Conservation (phyloP, 768 basidiomycete species). For the Collybia nuda region DNA sequence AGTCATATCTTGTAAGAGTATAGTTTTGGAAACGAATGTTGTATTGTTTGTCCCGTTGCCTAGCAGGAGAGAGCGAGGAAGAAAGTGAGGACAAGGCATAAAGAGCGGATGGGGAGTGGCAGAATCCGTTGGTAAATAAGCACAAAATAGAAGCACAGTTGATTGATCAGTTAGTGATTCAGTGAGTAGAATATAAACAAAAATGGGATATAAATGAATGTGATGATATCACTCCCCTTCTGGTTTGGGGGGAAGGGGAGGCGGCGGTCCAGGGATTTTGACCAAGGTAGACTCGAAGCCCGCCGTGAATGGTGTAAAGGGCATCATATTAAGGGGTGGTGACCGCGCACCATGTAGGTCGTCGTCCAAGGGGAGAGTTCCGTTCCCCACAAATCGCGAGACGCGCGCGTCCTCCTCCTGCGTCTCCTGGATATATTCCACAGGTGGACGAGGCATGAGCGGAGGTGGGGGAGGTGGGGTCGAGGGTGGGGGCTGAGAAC, state of each 20-base stretch:
- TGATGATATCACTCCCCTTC: slow-evolving; percentile 20
- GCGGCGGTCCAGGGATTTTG: slow-evolving; percentile 30
- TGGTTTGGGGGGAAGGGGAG: slow-evolving; percentile 33
- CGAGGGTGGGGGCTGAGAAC: slow-evolving; percentile 2
- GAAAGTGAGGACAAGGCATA: neutral
- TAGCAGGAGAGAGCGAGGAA: neutral
- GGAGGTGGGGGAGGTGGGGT: slow-evolving; percentile 58
- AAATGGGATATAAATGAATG: too few relatives aligned
- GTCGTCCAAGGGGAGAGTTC: slow-evolving; percentile 18
- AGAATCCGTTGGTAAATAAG: neutral
- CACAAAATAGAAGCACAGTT: neutral
- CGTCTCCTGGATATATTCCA: slow-evolving; percentile 80
- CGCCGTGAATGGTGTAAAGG: slow-evolving; percentile 48
- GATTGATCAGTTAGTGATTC: too few relatives aligned
- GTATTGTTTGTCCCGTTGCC: neutral
- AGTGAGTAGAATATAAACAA: too few relatives aligned
- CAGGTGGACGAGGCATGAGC: slow-evolving; percentile 73
- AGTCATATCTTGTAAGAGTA: slow-evolving; percentile 15
- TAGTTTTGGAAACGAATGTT: slow-evolving; percentile 12
- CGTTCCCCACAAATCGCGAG: slow-evolving; percentile 37
- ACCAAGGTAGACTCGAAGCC: slow-evolving; percentile 29
- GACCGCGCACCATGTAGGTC: slow-evolving; percentile 1
- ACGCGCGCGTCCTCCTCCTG: slow-evolving; percentile 70
- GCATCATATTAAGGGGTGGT: slow-evolving; percentile 32
- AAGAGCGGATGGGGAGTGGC: neutral